Conservation (phyloP, 2,329 filamentous ascomycete species). For the Ophiostoma australiae region DNA sequence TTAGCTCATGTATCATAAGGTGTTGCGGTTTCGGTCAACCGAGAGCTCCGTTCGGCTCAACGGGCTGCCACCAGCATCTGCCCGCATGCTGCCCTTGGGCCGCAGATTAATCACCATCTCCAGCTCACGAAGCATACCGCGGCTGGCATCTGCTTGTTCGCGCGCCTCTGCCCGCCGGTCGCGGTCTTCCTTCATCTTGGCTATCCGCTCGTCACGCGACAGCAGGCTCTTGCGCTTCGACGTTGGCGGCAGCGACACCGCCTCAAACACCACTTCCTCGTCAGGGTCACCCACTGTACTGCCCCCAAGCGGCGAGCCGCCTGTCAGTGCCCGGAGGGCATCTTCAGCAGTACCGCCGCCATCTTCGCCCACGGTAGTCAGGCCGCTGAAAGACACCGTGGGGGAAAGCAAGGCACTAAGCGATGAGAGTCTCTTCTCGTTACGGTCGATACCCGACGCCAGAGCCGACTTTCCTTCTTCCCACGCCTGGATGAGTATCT, state of each 20-base stretch:
- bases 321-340: conserved; percentile 68
- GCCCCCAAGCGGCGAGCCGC: conserved; percentile 50
- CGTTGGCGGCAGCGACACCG: conserved; percentile 65
- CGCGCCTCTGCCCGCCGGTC: conserved; percentile 64
- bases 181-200: conserved; percentile 82
- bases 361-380: conserved; percentile 56
- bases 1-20: conserved; percentile 18
- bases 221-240: conserved; percentile 61
- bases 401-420: conserved; percentile 58
- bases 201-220: conserved; percentile 80
- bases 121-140: conserved; percentile 86
- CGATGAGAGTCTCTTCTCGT: conserved; percentile 64
- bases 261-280: conserved; percentile 82
- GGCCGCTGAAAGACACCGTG: conserved; percentile 59
- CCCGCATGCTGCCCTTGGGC: conserved; percentile 21
- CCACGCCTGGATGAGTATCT: conserved; percentile 76
- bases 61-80: not conserved
- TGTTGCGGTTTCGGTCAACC: conserved; percentile 18
- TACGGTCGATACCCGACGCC: conserved; percentile 73
- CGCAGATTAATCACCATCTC: conserved; percentile 72
- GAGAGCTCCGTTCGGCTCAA: not conserved
- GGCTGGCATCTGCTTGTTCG: conserved; percentile 74
- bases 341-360: conserved; percentile 40
- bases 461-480: conserved; percentile 80
- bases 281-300: conserved; percentile 49